Evolutionary conservation across 1,284 basidiomycete species (phyloP).

Genomic region (Trametes pubescens): DNA sequence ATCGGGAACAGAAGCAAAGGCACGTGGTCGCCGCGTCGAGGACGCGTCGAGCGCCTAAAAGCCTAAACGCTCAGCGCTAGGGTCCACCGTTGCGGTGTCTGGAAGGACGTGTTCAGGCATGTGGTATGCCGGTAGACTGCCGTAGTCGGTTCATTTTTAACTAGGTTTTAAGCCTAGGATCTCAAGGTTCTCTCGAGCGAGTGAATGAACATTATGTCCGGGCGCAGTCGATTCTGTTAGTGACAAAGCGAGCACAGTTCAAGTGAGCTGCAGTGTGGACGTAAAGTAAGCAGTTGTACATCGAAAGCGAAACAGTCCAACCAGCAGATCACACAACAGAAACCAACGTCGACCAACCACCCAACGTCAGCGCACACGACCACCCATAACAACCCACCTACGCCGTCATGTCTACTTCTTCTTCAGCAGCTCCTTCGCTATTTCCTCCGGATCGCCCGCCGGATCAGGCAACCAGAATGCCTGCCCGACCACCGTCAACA

Average conservation of each 20-base stretch:
- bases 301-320: background rate
- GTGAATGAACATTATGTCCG: too few relatives aligned
- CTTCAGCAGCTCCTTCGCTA: slow-evolving; percentile 58
- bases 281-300: slow-evolving; percentile 3
- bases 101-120: too few relatives aligned
- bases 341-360: slow-evolving; percentile 4
- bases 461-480: slow-evolving; percentile 86
- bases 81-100: too few relatives aligned
- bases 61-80: background rate
- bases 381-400: slow-evolving; percentile 15
- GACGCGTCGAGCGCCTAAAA: slow-evolving; percentile 12
- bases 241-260: too few relatives aligned
- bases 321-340: slow-evolving; percentile 18
- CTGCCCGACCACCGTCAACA: slow-evolving; percentile 47
- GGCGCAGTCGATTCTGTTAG: too few relatives aligned
- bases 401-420: slow-evolving; percentile 37
- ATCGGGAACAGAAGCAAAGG: slow-evolving; percentile 11
- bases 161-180: too few relatives aligned
- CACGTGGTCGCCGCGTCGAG: slow-evolving; percentile 33
- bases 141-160: background rate
- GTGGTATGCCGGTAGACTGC: background rate
- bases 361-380: slow-evolving; percentile 10
- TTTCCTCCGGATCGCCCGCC: slow-evolving; percentile 55
- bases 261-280: background rate
- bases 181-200: too few relatives aligned